Base-by-base conservation (phyloP, 257 asterid genomes). In the Penstemon newberryi region DNA sequence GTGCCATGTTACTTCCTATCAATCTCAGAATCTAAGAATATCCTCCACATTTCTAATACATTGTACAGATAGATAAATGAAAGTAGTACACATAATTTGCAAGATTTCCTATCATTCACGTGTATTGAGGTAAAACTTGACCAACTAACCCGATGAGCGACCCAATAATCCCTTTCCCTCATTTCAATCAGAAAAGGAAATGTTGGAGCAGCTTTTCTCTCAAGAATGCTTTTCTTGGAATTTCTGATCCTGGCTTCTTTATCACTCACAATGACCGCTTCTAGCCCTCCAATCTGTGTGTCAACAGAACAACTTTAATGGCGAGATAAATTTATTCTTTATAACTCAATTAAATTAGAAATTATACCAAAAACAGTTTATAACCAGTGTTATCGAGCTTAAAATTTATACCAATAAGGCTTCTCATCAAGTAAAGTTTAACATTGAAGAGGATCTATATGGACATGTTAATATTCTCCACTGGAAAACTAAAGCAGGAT, bases 121-220 rank as follows among this genome's bases (percentile, higher is more conserved):
- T 43, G 66, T 60, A 62, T 13, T 46, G 41, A 38, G 40, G 39
- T 9, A 73, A 60, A 65, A 69, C 10, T 15, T 57, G 56, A 61
- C 49, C 60, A 66, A 84, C 87, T 82, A 60, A 90, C 96, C 89
- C 90, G 86, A 73, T 87, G 95, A 62, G 85, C 74, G 39, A 86
- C 68, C 93, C 93, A 90, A 74, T 83, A 66, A 75, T 90, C 67
- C 57, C 87, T 83, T 79, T 84, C 91, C 62, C 88, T 81, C 79
- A 87, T 82, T 82, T 90, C 95, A 74, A 90, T 80, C 73, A 87
- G 78, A 73, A 90, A 90, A 63, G 89, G 88, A 80, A 90, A 90
- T 63, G 95, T 67, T 46, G 95, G 81, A 56, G 86, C 75, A 61
- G 83, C 70, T 80, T 78, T 86, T 78, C 96, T 90, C 84, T 84